Base-by-base conservation (phyloP, 2,329 filamentous ascomycete genomes). In the Zymoseptoria passerinii region DNA sequence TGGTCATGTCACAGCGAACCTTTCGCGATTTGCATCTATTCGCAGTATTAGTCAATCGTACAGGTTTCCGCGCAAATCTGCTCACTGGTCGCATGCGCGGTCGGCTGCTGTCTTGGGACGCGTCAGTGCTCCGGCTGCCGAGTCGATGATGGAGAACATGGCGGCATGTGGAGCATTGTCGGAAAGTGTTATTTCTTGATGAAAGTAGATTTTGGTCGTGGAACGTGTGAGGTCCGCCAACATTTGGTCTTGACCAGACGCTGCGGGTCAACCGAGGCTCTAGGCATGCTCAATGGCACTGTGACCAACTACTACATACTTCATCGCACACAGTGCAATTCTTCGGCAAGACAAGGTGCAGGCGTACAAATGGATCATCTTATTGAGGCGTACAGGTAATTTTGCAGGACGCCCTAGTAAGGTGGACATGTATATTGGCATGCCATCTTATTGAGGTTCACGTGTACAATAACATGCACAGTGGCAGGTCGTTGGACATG, bases 61-160 rank as follows among this genome's bases (percentile, higher is more conserved):
- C 18, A 27, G 20, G 23, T 20, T 20, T 16, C 8, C 6, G 48
- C 23, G 23, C 40, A 8, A 23, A 9, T 28, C 16, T 44, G 8
- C 72, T 63, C 74, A 76, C 56, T 75, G 72, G 59, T 76, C 74
- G 60, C 74, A 76, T 1, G 74, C 74, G n/a, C 74, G 56, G 49
- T 65, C 61, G 3, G 63, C 59, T 28, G 59, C 49, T 18, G 66
- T 61, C 56, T 64, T 66, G 20, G 61, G 59, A 23, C 59, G 50
- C 48, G 49, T 53, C 16, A 58, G 50, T 6, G 52, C 55, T 29
- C 61, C 62, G 28, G 61, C 59, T 16, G 61, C 66, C 52, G 61
- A 53, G 50, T 67, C 63, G 44, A 66, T 55, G 23, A 65, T 64
- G 16, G 60, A 55, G 50, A 67, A 67, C 66, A 67, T 67, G 52